Conservation (phyloP, 768 basidiomycete species). For the Podaxis sp. region DNA sequence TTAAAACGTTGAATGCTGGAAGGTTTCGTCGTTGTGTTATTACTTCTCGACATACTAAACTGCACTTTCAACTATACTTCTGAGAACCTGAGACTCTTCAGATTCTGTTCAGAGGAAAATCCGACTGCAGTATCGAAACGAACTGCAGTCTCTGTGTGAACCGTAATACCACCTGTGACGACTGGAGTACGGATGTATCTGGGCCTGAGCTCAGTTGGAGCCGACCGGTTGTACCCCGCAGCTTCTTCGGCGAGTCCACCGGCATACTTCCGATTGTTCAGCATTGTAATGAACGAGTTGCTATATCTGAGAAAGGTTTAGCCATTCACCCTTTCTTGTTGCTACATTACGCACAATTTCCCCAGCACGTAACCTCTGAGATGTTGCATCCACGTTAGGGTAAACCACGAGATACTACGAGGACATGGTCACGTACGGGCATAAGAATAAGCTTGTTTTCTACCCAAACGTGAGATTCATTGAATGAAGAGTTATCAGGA, state of each 20-base stretch:
- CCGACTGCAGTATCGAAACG: not conserved
- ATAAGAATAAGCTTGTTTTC: constrained; percentile 1
- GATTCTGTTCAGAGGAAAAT: not conserved
- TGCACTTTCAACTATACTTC: not conserved
- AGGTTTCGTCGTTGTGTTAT: not conserved
- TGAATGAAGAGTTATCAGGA: not conserved
- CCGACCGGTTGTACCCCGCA: not conserved
- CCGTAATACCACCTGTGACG: not conserved
- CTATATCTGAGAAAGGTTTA: not conserved
- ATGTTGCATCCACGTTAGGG: not conserved
- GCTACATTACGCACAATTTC: not conserved
- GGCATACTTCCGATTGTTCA: not conserved
- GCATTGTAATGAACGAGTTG: constrained; percentile 3
- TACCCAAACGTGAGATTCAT: not conserved
- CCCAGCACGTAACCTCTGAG: constrained; percentile 3
- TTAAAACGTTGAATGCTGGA: not conserved
- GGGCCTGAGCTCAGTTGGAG: not conserved
- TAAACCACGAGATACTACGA: not conserved
- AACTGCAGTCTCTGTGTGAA: not conserved
- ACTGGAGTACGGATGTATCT: not conserved
- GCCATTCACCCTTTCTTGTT: not conserved
- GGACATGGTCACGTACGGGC: not conserved
- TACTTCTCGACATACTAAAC: not conserved
- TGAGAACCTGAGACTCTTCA: not conserved
- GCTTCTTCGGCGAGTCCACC: not conserved